Evolutionary conservation across 192 early-diverging fungal genomes (phyloP).

Genomic region (Gonapodya prolifera): DNA sequence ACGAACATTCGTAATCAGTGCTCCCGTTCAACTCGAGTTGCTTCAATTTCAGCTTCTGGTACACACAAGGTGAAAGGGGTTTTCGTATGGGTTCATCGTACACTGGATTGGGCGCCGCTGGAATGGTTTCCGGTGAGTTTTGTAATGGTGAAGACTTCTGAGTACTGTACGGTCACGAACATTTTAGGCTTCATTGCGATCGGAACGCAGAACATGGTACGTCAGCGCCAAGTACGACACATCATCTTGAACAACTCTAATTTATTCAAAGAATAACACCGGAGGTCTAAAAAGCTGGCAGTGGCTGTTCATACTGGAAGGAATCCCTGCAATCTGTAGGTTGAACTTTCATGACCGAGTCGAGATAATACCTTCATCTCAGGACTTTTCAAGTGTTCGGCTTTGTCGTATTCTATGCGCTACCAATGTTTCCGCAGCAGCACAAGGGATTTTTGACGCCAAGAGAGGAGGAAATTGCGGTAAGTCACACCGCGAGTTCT

Average conservation of each 20-base stretch:
- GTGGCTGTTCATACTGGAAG: conserved; percentile 4
- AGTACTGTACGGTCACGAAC: no score
- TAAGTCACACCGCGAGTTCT: neutral
- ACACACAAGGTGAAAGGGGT: neutral
- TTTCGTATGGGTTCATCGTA: neutral
- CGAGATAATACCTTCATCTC: neutral
- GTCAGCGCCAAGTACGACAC: neutral
- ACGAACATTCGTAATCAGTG: no score
- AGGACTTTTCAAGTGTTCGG: neutral
- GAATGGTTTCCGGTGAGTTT: neutral
- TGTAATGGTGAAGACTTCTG: no score
- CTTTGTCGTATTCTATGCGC: neutral
- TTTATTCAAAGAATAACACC: neutral
- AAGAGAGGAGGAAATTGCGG: neutral
- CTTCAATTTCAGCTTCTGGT: neutral
- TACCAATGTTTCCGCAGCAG: neutral
- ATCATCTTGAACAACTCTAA: neutral
- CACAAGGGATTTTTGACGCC: neutral
- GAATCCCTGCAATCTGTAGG: neutral
- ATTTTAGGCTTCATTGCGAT: conserved; percentile 6
- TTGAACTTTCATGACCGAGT: neutral
- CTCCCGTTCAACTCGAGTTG: neutral
- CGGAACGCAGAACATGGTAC: conserved; percentile 1
- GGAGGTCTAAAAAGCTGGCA: neutral
- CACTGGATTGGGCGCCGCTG: conserved; percentile 1